phyloP scores from a whole-genome alignment of 768 basidiomycete species.

The Gymnopilus dilepis region DNA sequence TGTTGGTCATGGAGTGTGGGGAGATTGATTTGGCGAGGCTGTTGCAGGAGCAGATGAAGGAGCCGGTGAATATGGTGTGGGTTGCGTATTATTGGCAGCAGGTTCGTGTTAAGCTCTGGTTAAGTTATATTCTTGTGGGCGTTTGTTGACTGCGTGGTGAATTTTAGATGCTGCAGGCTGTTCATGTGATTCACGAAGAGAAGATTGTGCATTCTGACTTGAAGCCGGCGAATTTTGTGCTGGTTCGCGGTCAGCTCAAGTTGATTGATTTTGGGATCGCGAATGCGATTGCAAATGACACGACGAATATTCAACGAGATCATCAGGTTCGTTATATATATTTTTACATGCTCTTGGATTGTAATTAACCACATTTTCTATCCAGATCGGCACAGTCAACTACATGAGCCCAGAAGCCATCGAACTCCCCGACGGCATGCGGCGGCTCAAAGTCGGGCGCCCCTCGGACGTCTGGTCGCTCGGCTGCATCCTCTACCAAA shows the following conservation, averaged over 20 bases:
- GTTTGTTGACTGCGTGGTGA: constrained; percentile 6
- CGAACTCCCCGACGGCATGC: constrained; percentile 84
- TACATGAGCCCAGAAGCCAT: constrained; percentile 99
- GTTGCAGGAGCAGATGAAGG: constrained; percentile 82
- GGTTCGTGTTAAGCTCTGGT: constrained; percentile 46
- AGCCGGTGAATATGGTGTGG: constrained; percentile 91
- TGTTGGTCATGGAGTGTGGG: constrained; percentile 96
- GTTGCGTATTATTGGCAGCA: constrained; percentile 97
- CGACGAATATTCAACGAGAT: constrained; percentile 96
- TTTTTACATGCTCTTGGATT: neutral
- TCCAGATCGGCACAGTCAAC: constrained; percentile 93
- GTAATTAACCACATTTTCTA: neutral
- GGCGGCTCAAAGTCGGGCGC: constrained; percentile 91
- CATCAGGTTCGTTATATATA: constrained; percentile 67
- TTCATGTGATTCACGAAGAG: constrained; percentile 98
- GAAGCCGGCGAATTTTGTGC: constrained; percentile 97
- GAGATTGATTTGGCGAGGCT: constrained; percentile 91
- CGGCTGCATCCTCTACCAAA: constrained; percentile 97
- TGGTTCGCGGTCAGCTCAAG: constrained; percentile 94
- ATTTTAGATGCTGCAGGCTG: constrained; percentile 92
- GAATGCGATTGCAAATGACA: constrained; percentile 98
- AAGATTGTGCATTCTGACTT: constrained; percentile 99
- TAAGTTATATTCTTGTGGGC: neutral
- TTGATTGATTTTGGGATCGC: constrained; percentile 99
- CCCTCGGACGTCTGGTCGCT: constrained; percentile 98